These are phyloP conservation scores for Alternaria hordeiaustralica DNA, from an alignment of 2,329 filamentous ascomycete species.

Conservation along the genomic window DNA sequence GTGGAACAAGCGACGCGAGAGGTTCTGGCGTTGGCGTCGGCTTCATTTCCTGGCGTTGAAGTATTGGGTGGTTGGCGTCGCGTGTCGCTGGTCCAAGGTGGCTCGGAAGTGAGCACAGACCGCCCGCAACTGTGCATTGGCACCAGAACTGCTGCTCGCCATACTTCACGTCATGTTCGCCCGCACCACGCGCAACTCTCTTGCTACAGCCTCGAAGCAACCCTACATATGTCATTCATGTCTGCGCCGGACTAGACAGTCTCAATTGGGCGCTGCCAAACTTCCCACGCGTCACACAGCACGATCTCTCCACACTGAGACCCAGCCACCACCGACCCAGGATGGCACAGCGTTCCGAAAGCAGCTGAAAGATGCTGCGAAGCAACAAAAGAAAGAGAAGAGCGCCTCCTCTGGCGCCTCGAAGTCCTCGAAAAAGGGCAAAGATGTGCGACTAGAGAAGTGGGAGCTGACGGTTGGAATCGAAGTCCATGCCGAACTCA, in stretches of 20 bases:
- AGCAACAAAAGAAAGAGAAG: constrained; percentile 39
- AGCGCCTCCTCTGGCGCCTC: constrained; percentile 6
- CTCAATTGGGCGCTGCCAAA: constrained; percentile 20
- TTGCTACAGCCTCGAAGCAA: constrained; percentile 28
- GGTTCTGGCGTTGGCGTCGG: constrained; percentile 5
- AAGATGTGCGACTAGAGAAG: constrained; percentile 52
- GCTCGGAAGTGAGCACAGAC: constrained; percentile 38
- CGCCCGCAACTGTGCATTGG: constrained; percentile 24
- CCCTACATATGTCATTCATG: constrained; percentile 42
- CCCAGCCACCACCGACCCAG: constrained; percentile 17
- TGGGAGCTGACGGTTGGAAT: constrained; percentile 98
- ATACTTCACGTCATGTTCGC: constrained; percentile 40
- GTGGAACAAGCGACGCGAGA: constrained; percentile 3
- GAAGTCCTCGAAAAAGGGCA: constrained; percentile 10
- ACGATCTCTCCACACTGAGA: constrained; percentile 36
- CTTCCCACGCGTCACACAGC: neutral
- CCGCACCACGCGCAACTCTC: constrained; percentile 25
- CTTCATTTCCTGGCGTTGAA: neutral
- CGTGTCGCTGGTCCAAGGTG: neutral
- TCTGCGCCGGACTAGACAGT: constrained; percentile 22
- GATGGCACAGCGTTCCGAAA: constrained; percentile 46
- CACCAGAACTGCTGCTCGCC: constrained; percentile 19
- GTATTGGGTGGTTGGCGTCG: constrained; percentile 3
- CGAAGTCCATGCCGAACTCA: constrained; percentile 96
- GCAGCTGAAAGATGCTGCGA: constrained; percentile 47